phyloP scores from a whole-genome alignment of 176 grass and related monocot genomes.

The Lolium perenne region DNA sequence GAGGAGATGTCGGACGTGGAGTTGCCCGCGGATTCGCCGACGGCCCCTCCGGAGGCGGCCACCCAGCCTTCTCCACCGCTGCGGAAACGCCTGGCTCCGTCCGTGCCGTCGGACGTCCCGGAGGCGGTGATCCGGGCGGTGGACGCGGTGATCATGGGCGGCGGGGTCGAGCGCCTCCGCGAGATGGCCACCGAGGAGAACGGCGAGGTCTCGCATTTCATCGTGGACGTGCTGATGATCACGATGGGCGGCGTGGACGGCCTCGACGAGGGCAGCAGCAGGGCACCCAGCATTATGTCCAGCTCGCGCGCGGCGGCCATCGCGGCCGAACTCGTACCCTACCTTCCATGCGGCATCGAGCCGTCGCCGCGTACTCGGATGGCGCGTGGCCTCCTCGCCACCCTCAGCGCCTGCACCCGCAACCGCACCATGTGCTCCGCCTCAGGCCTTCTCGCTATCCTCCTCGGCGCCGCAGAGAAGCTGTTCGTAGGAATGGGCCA shows the following conservation, averaged over 20 bases:
- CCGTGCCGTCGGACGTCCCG: constrained; percentile 77
- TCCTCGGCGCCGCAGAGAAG: constrained; percentile 68
- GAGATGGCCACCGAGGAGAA: constrained; percentile 67
- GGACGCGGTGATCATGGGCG: constrained; percentile 93
- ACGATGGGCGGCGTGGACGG: constrained; percentile 93
- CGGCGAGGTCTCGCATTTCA: constrained; percentile 66
- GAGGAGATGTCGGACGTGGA: constrained; percentile 50
- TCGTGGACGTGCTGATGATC: constrained; percentile 89
- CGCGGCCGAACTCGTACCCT: constrained; percentile 78
- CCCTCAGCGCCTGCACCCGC: constrained; percentile 79
- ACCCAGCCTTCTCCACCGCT: constrained; percentile 30
- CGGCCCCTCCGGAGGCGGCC: constrained; percentile 1
- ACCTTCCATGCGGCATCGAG: constrained; percentile 75
- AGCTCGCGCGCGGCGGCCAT: constrained; percentile 86
- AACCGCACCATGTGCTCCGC: constrained; percentile 94
- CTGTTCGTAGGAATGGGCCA: constrained; percentile 68
- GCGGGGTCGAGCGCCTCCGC: constrained; percentile 60
- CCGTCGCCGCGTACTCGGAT: constrained; percentile 91
- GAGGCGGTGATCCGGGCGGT: constrained; percentile 76
- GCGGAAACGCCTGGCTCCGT: constrained; percentile 46
- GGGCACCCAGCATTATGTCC: constrained; percentile 78
- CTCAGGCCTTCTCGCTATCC: constrained; percentile 66
- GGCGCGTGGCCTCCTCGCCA: constrained; percentile 69
- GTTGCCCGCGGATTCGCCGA: constrained; percentile 31
- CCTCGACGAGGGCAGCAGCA: constrained; percentile 61